These are phyloP conservation scores for Paecilomyces fulvus DNA, from an alignment of 2,329 filamentous ascomycete genomes.

Conservation along the genomic window DNA sequence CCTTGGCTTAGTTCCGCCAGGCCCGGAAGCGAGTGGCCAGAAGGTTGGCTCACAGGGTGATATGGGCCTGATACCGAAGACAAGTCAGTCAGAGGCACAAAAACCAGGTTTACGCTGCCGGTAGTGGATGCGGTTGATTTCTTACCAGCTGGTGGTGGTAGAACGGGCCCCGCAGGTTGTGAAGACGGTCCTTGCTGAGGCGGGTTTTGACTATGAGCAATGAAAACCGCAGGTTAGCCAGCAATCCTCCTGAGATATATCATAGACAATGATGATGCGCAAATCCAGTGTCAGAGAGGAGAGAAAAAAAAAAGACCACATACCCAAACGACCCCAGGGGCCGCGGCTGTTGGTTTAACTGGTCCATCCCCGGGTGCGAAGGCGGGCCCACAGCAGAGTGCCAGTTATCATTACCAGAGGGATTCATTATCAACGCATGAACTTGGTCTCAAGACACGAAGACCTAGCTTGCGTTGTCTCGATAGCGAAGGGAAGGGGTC, in stretches of 20 bases:
- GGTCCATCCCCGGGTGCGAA: conserved; percentile 35
- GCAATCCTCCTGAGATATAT: neutral
- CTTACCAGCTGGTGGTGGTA: conserved; percentile 34
- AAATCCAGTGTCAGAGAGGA: neutral
- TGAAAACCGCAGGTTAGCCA: conserved; percentile 5
- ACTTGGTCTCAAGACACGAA: conserved; percentile 4
- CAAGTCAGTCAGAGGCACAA: conserved; percentile 11
- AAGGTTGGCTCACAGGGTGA: conserved; percentile 33
- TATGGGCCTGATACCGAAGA: conserved; percentile 25
- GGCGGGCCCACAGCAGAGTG: conserved; percentile 32
- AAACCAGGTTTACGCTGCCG: neutral
- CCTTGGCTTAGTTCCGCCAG: conserved; percentile 40
- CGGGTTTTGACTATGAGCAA: conserved; percentile 27
- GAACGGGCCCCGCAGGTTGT: conserved; percentile 30
- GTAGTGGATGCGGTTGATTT: neutral
- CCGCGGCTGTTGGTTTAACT: conserved; percentile 34
- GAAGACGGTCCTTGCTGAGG: conserved; percentile 30
- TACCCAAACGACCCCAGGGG: conserved; percentile 39
- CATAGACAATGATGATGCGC: neutral
- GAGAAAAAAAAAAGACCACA: conserved; percentile 5
- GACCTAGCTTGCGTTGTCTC: neutral
- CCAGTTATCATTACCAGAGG: conserved; percentile 35
- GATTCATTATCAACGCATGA: conserved; percentile 30
- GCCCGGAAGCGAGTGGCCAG: conserved; percentile 38
- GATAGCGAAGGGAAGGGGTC: neutral